Conservation (phyloP, 1,139 yeast species). For the Protomyces macrosporus region DNA sequence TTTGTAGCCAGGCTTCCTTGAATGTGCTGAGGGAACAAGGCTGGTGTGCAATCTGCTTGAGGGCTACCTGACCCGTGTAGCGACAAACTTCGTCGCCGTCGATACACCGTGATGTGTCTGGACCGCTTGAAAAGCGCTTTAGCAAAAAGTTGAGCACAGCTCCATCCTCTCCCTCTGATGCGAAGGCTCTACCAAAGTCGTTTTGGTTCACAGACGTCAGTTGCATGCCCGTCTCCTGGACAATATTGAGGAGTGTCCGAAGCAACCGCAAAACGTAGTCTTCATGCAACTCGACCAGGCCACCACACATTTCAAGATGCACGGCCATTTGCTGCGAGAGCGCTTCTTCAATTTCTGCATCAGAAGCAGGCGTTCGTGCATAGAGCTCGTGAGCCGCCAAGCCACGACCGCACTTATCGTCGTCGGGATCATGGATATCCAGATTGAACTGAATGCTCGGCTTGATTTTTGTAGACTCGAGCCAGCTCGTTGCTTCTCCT, state of each 20-base stretch:
- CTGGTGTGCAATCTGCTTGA: background rate
- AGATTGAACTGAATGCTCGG: background rate
- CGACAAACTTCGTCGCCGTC: slow-evolving; percentile 1
- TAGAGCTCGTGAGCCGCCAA: background rate
- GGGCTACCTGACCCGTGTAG: slow-evolving; percentile 3
- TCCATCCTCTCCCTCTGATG: slow-evolving; percentile 2
- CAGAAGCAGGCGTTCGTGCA: slow-evolving; percentile 6
- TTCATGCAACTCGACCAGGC: background rate
- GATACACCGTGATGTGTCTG: background rate
- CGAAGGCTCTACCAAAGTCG: background rate
- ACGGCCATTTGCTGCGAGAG: background rate
- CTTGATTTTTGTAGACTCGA: background rate
- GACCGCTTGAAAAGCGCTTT: background rate
- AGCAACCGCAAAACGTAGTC: slow-evolving; percentile 9
- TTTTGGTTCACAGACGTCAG: background rate
- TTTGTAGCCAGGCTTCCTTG: background rate
- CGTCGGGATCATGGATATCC: background rate
- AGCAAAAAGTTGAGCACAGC: slow-evolving; percentile 1
- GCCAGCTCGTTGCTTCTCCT: slow-evolving; percentile 20
- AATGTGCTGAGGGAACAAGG: slow-evolving; percentile 2
- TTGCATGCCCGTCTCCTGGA: slow-evolving; percentile 6
- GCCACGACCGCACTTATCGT: background rate
- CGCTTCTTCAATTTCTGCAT: slow-evolving; percentile 1
- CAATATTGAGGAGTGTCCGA: background rate
- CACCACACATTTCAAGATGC: background rate